Evolutionary conservation across 208 protist genomes (phyloP), one percentile per base, ranked within the genome.

Genomic region (Leishmania tarentolae): DNA sequence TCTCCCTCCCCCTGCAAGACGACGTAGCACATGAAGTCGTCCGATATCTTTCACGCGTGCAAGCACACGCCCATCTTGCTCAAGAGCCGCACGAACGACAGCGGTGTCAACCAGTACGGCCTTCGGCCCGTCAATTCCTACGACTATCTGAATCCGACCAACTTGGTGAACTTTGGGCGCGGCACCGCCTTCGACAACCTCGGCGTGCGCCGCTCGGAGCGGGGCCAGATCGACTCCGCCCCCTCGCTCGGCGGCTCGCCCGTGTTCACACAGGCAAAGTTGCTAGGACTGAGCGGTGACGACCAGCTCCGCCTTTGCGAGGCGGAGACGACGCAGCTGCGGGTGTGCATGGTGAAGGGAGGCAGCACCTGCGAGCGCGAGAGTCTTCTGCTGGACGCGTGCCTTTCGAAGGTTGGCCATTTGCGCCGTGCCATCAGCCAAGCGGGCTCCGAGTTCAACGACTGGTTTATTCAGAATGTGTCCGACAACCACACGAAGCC

Each of bases 401-500:
- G 94, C 74, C 88, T 97, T 53, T 85, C 81, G 63, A 94, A 94
- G 75, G 94, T 97, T 2, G 91, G 89, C 31, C 90, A 94, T 53
- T 87, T 97, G 40, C 90, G 93, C 66, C 92, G 85, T 15, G 93
- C 94, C 31, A 92, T 97, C 83, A 87, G 83, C 47, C 59, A 76
- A 65, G 92, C 93, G 17, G 88, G 90, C 56, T 75, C 68, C n/a
- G 91, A 93, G 83, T 97, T 96, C 85, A 94, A 92, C 72, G 94
- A 97, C 83, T 97, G 94, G 94, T 96, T 96, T 75, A 94, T 95
- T 47, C 91, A 95, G 70, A 97, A 96, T 76, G 94, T 97, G 2
- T 94, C 88, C 1, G 94, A 97, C 81, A 97, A 97, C 78, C 92
- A 97, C 88, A 97, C 94, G 31, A 97, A 96, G 86, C 93, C 94